Percentiles rank a stretch among this genome's conserved stretches.
Evolutionary conservation across 2,329 filamentous ascomycete species (phyloP).

Genomic region (Bertia moriformis): DNA sequence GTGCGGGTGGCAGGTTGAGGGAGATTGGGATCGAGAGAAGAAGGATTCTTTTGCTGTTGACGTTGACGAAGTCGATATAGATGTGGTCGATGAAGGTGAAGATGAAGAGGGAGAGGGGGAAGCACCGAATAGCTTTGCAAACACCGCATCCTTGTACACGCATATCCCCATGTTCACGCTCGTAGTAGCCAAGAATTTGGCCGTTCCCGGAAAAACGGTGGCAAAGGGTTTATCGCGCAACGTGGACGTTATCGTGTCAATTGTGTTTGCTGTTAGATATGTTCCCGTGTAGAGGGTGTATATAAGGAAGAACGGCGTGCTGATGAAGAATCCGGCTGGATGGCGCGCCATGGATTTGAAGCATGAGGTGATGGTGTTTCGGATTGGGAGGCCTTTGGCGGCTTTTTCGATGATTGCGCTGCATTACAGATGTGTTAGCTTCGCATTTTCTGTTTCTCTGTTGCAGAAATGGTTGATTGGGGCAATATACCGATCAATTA

Average conservation of each 20-base stretch:
- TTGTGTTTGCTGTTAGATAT: slow-evolving; percentile 46
- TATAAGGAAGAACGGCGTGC: slow-evolving; percentile 30
- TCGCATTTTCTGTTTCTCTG: neutral
- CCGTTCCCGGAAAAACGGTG: slow-evolving; percentile 31
- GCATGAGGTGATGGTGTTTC: slow-evolving; percentile 20
- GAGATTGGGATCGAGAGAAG: neutral
- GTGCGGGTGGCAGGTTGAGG: slow-evolving; percentile 5
- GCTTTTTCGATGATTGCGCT: slow-evolving; percentile 33
- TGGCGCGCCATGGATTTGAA: slow-evolving; percentile 20
- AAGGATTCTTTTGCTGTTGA: neutral
- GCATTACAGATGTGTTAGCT: neutral
- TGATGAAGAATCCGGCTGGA: slow-evolving; percentile 24
- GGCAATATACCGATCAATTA: neutral
- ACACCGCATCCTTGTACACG: slow-evolving; percentile 45
- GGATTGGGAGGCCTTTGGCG: slow-evolving; percentile 20
- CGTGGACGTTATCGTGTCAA: slow-evolving; percentile 42
- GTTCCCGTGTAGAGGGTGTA: slow-evolving; percentile 44
- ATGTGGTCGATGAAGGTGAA: slow-evolving; percentile 7
- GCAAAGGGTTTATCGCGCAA: slow-evolving; percentile 23
- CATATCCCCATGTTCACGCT: slow-evolving; percentile 44
- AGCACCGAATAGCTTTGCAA: slow-evolving; percentile 41
- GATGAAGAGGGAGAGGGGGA: slow-evolving; percentile 11
- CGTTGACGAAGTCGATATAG: slow-evolving; percentile 3
- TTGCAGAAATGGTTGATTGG: neutral
- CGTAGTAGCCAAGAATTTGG: slow-evolving; percentile 45